Evolutionary conservation across 345 rosid species (phyloP), one percentile per base, ranked within the genome.

Genomic region (Jatropha curcas): DNA sequence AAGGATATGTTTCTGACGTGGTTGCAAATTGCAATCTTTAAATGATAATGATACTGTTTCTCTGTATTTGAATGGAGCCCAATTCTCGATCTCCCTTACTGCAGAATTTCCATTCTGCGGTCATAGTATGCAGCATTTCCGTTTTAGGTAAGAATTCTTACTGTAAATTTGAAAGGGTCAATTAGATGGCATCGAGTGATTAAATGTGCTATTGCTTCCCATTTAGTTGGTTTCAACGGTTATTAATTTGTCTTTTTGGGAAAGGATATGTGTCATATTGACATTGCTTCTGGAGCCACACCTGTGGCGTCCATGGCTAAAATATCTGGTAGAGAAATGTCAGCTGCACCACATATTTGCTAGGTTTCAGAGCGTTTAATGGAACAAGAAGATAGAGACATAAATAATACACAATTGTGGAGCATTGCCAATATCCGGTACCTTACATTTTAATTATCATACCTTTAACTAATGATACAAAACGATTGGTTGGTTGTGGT

Each of bases 271-370:
- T 43, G 46, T 14, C 46, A 11, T 10, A 7, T 31, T 27, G 33
- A 30, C 13, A 7, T 24, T 1, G 60, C 39, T 14, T 0, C n/a
- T 16, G 7, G 63, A 17, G 37, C 63, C 22, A 13, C 39, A 30
- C 2, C 33, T 1, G 24, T 9, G 24, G 27, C 10, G 10, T 25
- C 25, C 45, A 9, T 12, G 30, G 50, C 20, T 8, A 76, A 73
- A 75, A 56, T 61, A 79, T 75, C 76, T 60, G 10, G 30, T 1
- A 22, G 57, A 25, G n/a, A 5, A 3, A 17, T 31, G 45, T 13
- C 60, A 31, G 27, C 67, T 1, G 2, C 0, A 14, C 68, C 69
- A 52, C 74, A 19, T 11, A 43, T 28, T 52, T 46, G 37, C 57
- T 33, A 50, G 51, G 12, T 19, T 52, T 61, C 28, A 13, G 57